Conservation (phyloP, 2,329 filamentous ascomycete genomes). For the Juglanconis sp. region DNA sequence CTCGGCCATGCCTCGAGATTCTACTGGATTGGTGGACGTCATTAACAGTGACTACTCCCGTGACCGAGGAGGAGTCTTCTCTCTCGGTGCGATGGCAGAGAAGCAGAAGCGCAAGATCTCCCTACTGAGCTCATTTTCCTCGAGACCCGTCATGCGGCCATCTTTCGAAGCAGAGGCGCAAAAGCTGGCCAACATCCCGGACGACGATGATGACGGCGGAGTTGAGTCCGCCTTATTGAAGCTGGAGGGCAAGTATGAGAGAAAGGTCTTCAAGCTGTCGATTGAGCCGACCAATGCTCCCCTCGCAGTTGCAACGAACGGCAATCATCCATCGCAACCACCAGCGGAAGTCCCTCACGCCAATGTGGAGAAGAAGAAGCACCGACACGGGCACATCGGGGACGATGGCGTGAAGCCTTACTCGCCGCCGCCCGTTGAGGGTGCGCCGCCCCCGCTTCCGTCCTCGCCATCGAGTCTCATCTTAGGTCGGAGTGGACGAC, state of each 20-base stretch:
- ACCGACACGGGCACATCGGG: conserved; percentile 43
- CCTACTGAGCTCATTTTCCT: conserved; percentile 59
- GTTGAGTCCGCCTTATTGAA: conserved; percentile 91
- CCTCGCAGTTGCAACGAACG: neutral
- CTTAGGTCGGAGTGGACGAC: conserved; percentile 19
- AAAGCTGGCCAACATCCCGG: conserved; percentile 81
- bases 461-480: conserved; percentile 20
- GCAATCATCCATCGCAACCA: neutral
- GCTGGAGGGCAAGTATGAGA: conserved; percentile 80
- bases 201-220: conserved; percentile 80
- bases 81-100: conserved; percentile 56
- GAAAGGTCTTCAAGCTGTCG: conserved; percentile 41
- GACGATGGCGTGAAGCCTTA: conserved; percentile 37
- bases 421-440: conserved; percentile 24
- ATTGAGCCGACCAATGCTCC: conserved; percentile 31
- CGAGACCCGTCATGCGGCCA: conserved; percentile 60
- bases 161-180: conserved; percentile 90
- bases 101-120: conserved; percentile 46
- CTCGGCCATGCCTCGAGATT: conserved; percentile 30
- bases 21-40: conserved; percentile 43
- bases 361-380: conserved; percentile 40
- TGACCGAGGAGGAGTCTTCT: conserved; percentile 44
- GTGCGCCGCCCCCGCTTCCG: conserved; percentile 13
- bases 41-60: conserved; percentile 41
- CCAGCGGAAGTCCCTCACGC: conserved; percentile 18